Conservation (phyloP, 805 yeast genomes). For the Starmerella etchellsii region DNA sequence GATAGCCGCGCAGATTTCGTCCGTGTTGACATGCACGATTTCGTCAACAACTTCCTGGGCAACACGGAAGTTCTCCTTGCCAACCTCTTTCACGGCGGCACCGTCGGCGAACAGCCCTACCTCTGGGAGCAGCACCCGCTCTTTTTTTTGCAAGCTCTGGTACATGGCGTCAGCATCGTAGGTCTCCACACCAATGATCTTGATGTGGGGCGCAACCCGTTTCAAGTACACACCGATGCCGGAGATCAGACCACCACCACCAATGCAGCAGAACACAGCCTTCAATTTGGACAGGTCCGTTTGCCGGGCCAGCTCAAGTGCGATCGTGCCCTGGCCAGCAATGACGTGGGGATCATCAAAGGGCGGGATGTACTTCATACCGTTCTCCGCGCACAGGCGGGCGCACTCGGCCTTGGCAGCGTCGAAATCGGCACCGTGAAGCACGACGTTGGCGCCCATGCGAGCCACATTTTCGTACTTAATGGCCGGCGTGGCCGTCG, state of each 20-base stretch:
- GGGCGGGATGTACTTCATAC: constrained; percentile 88
- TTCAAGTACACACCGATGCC: constrained; percentile 86
- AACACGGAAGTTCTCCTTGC: constrained; percentile 82
- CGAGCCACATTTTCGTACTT: constrained; percentile 84
- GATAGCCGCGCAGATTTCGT: constrained; percentile 92
- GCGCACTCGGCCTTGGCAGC: constrained; percentile 86
- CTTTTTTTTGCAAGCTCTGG: constrained; percentile 47
- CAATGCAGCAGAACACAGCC: constrained; percentile 86
- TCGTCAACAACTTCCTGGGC: constrained; percentile 76
- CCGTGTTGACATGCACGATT: constrained; percentile 71
- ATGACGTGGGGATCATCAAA: constrained; percentile 95
- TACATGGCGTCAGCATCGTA: constrained; percentile 88
- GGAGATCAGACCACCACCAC: constrained; percentile 93
- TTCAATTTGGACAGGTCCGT: constrained; percentile 58
- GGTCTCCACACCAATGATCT: constrained; percentile 91
- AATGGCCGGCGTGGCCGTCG: constrained; percentile 90
- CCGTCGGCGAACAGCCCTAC: constrained; percentile 99
- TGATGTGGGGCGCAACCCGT: constrained; percentile 95
- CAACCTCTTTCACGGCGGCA: constrained; percentile 82
- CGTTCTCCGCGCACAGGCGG: constrained; percentile 53
- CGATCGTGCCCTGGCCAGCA: constrained; percentile 98
- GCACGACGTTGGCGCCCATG: constrained; percentile 85
- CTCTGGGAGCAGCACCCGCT: constrained; percentile 43
- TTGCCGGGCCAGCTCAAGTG: constrained; percentile 84
- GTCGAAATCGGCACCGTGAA: constrained; percentile 89